Percentiles rank a stretch among this genome's conserved stretches.
Conservation (phyloP, 208 protist genomes). For the Spongospora subterranea region DNA sequence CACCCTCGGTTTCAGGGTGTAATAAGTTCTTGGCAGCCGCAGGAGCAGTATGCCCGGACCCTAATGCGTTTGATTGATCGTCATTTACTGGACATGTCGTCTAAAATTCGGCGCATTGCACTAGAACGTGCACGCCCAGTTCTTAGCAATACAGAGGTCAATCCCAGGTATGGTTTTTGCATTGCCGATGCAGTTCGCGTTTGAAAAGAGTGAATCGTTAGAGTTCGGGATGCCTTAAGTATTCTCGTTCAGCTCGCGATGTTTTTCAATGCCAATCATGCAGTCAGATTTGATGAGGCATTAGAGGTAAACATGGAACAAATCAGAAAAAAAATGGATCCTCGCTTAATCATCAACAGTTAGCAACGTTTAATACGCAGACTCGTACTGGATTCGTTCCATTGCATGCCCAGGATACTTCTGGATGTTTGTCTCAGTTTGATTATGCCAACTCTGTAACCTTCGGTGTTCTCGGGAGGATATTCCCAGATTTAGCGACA, state of each 20-base stretch:
- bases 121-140: neutral
- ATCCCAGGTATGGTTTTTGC: neutral
- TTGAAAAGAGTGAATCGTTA: neutral
- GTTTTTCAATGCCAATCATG: constrained; percentile 57
- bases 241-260: constrained; percentile 1
- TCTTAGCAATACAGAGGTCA: neutral
- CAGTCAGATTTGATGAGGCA: constrained; percentile 4
- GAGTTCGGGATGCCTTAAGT: neutral
- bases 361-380: neutral
- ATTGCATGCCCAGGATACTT: neutral
- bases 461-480: neutral
- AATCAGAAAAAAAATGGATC: too few relatives aligned
- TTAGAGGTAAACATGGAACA: neutral
- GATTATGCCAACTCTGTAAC: constrained; percentile 17
- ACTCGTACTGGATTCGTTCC: neutral
- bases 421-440: neutral
- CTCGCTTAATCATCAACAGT: too few relatives aligned
- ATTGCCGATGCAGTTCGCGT: neutral
- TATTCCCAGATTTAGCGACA: neutral
- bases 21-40: neutral
- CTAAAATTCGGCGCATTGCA: neutral
- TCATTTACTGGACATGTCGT: constrained; percentile 4
- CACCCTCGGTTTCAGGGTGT: neutral
- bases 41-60: constrained; percentile 20
- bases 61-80: neutral